Conservation (phyloP, 352 stramenopile species). For the Globisporangium viniferum region DNA sequence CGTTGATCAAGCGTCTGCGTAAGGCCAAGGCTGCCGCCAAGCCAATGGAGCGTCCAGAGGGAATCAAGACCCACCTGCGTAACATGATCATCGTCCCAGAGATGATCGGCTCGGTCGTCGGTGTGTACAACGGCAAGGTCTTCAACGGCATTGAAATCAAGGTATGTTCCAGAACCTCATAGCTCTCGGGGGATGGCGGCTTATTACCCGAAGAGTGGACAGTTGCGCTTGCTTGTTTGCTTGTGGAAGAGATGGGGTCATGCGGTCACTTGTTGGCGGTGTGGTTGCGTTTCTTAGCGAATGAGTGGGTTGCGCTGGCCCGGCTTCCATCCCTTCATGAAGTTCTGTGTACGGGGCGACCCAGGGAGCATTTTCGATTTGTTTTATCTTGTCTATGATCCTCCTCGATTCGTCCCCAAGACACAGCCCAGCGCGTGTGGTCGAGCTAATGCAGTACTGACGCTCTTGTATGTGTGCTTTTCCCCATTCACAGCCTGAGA, state of each 20-base stretch:
- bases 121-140: constrained; percentile 99
- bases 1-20: constrained; percentile 98
- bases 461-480: constrained; percentile 11
- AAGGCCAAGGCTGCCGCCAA: constrained; percentile 98
- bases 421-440: not conserved
- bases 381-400: constrained; percentile 9
- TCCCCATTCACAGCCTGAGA: constrained; percentile 87
- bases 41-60: constrained; percentile 96
- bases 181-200: constrained; percentile 79
- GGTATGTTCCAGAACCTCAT: constrained; percentile 87
- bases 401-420: not conserved
- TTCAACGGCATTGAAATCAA: constrained; percentile 99
- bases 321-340: constrained; percentile 74
- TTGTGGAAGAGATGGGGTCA: not conserved
- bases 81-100: constrained; percentile 99
- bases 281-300: not conserved
- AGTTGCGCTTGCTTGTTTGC: not conserved
- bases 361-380: constrained; percentile 60
- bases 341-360: constrained; percentile 89
- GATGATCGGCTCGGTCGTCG: constrained; percentile 99
- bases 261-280: not conserved
- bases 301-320: constrained; percentile 9
- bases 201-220: constrained; percentile 72
- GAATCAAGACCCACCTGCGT: constrained; percentile 99
- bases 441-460: constrained; percentile 19